Evolutionary conservation across 1,139 yeast genomes (phyloP).

Genomic region (Kurtzmaniella quercitrusa): DNA sequence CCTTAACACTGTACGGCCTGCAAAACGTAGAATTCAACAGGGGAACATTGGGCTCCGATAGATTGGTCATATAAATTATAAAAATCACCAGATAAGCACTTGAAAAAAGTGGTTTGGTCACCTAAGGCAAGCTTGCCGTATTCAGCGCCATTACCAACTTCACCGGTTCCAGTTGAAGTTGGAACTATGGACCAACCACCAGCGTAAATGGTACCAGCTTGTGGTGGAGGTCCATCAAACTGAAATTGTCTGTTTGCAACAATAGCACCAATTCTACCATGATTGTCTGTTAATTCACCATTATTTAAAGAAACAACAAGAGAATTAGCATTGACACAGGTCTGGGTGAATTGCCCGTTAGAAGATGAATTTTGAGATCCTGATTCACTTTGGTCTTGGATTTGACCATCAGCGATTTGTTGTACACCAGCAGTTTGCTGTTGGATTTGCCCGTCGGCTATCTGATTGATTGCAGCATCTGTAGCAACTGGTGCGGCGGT

Average conservation of each 20-base stretch:
- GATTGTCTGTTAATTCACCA: constrained; percentile 27
- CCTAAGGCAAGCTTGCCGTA: constrained; percentile 37
- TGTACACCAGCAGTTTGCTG: constrained; percentile 20
- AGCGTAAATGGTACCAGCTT: constrained; percentile 39
- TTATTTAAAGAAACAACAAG: constrained; percentile 26
- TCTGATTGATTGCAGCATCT: constrained; percentile 31
- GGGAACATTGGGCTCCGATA: constrained; percentile 36
- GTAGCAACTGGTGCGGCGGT: constrained; percentile 20
- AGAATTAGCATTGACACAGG: constrained; percentile 26
- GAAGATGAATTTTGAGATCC: constrained; percentile 6
- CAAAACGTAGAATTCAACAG: constrained; percentile 33
- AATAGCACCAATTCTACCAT: constrained; percentile 39
- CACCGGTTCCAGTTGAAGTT: constrained; percentile 14
- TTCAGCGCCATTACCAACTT: constrained; percentile 10
- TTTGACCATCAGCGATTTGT: constrained; percentile 31
- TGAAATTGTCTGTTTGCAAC: constrained; percentile 46
- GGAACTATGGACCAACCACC: constrained; percentile 36
- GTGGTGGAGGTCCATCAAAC: constrained; percentile 44
- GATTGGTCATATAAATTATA: constrained; percentile 41
- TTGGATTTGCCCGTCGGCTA: constrained; percentile 43
- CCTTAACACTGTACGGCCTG: constrained; percentile 27
- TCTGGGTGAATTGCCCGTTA: constrained; percentile 11
- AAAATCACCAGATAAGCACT: constrained; percentile 42
- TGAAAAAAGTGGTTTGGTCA: constrained; percentile 33
- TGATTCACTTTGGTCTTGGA: constrained; percentile 13